Evolutionary conservation across 2,329 filamentous ascomycete genomes (phyloP), one percentile per base, ranked within the genome.

Genomic region (Coniochaeta ligniaria): DNA sequence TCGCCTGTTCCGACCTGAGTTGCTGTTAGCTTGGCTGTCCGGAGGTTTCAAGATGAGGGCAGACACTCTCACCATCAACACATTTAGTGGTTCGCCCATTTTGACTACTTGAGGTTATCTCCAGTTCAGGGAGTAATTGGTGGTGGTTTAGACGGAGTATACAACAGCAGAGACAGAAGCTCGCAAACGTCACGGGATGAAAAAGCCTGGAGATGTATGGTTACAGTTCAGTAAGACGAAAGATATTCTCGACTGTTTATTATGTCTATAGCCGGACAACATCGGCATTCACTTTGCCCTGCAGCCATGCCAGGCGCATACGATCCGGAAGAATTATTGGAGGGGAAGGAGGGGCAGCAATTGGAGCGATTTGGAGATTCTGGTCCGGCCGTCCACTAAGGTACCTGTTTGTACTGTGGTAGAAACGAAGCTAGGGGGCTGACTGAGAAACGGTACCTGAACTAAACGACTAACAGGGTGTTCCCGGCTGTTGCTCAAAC

Each of bases 1-100:
- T 97, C 93, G 70, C 93, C 94, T 12, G 93, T 96, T 65, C 93
- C 93, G 62, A 96, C 85, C 89, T 88, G 63, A 57, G 24, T 7
- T 8, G 33, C 33, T 22, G 36, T 59, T 24, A 60, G 61, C 68
- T 67, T 41, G 55, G 58, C 9, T 45, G 59, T 58, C 59, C 65
- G 59, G 65, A 28, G 28, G 28, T 6, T n/a, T 33, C 26, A 55
- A 57, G 41, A 2, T 36, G 35, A 26, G 47, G 4, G 11, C n/a
- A 1, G 58, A 6, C 9, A 70, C 78, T 71, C 68, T 71, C 68
- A 86, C 86, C 86, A 90, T 90, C 71, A 90, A 78, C 66, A 90
- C 86, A 66, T 84, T 87, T 63, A 88, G 80, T 65, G 84, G 82
- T 66, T 82, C 47, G 47, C 24, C 79, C 81, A 84, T 85, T 28